A percentile compares a stretch with the other conserved stretches of the same genome.
These are phyloP conservation scores for Helminthosporium solani DNA, from an alignment of 2,329 filamentous ascomycete genomes.

Conservation along the genomic window DNA sequence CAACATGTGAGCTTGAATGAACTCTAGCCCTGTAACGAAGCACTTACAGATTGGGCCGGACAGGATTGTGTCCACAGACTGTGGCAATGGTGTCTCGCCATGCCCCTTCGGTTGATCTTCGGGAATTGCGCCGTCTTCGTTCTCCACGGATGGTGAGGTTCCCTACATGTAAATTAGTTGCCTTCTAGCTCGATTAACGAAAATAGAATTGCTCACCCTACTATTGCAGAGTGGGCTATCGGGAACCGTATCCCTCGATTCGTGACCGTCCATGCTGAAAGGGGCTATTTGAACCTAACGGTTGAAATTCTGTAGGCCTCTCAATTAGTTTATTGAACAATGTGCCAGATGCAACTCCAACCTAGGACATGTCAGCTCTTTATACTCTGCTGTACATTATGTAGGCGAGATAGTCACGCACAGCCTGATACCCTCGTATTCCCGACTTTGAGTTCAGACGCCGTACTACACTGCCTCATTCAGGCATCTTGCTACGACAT, in stretches of 20 bases:
- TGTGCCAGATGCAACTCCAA: constrained; percentile 5
- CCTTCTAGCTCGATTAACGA: constrained; percentile 5
- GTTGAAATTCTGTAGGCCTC: constrained; percentile 4
- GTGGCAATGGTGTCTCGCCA: constrained; percentile 6
- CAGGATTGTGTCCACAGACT: constrained; percentile 2
- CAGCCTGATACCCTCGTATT: constrained; percentile 5
- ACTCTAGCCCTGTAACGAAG: constrained; percentile 6
- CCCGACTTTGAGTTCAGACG: constrained; percentile 2
- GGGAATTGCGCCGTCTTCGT: no score
- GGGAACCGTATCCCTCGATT: constrained; percentile 4
- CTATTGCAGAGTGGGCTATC: constrained; percentile 4
- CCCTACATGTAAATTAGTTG: neutral
- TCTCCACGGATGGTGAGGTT: no score
- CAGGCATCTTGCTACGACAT: constrained; percentile 5
- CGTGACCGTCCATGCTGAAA: constrained; percentile 1
- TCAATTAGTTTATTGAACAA: constrained; percentile 9
- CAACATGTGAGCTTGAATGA: constrained; percentile 4
- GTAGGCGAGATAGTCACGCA: constrained; percentile 4
- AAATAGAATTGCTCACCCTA: constrained; percentile 5
- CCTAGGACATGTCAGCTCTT: constrained; percentile 6
- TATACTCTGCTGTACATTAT: constrained; percentile 7
- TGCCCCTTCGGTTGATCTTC: neutral
- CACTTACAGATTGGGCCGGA: constrained; percentile 6
- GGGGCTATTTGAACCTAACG: constrained; percentile 4
- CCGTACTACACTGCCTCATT: constrained; percentile 5